Evolutionary conservation across 345 rosid species (phyloP).

Genomic region (Sonneratia alba): DNA sequence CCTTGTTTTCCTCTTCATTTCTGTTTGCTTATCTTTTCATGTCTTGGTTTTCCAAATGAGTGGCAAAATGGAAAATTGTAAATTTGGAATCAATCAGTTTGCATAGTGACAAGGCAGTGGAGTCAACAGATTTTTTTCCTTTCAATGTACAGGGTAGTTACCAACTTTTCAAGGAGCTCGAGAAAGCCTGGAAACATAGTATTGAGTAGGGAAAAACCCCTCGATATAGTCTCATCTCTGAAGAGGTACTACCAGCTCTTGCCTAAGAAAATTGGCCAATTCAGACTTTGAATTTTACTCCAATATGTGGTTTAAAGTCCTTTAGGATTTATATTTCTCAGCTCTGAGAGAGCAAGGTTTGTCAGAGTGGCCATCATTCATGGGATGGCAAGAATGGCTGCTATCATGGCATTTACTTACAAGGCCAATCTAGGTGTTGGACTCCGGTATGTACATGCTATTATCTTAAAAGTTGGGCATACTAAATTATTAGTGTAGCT

Average conservation of each 20-base stretch:
- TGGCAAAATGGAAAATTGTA: background rate
- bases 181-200: too few relatives aligned
- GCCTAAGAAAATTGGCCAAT: too few relatives aligned
- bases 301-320: background rate
- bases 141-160: slow-evolving; percentile 59
- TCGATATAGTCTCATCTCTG: too few relatives aligned
- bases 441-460: slow-evolving; percentile 55
- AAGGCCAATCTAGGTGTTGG: slow-evolving; percentile 94
- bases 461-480: background rate
- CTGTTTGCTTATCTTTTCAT: background rate
- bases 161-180: too few relatives aligned
- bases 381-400: slow-evolving; percentile 90
- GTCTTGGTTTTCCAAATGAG: background rate
- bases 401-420: slow-evolving; percentile 92
- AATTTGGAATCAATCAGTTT: background rate
- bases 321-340: slow-evolving; percentile 10
- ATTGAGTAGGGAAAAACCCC: too few relatives aligned
- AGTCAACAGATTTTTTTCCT: background rate
- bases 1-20: background rate
- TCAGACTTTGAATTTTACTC: too few relatives aligned
- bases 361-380: slow-evolving; percentile 78
- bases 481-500: background rate
- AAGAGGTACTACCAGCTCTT: too few relatives aligned
- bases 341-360: slow-evolving; percentile 71
- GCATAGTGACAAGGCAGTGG: background rate